Percentiles rank a stretch among this genome's conserved stretches.
Evolutionary conservation across 495 filamentous ascomycete species (phyloP).

Genomic region (Aspergillus wentii): DNA sequence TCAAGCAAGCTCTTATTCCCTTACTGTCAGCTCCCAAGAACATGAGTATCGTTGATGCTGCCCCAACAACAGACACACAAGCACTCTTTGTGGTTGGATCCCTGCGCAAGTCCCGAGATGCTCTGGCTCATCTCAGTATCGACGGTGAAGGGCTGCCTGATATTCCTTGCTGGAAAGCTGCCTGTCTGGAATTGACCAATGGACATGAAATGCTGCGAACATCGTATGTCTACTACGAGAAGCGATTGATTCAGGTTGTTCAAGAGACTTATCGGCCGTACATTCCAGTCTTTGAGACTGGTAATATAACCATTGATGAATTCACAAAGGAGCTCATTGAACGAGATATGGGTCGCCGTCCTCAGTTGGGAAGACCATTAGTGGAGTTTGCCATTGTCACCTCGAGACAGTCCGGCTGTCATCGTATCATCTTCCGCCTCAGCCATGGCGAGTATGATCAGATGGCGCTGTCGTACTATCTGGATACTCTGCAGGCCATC

Average conservation of each 20-base stretch:
- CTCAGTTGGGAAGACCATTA: slow-evolving; percentile 47
- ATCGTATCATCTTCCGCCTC: slow-evolving; percentile 48
- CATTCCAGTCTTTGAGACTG: slow-evolving; percentile 37
- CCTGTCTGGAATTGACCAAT: slow-evolving; percentile 15
- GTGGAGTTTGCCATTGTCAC: slow-evolving; percentile 46
- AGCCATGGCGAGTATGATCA: slow-evolving; percentile 63
- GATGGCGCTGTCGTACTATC: slow-evolving; percentile 49
- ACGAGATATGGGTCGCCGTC: slow-evolving; percentile 24
- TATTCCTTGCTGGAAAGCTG: slow-evolving; percentile 20
- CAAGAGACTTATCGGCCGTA: slow-evolving; percentile 34
- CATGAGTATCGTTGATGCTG: slow-evolving; percentile 32
- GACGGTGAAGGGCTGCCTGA: slow-evolving; percentile 28
- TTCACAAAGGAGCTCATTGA: slow-evolving; percentile 27
- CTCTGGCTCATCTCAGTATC: slow-evolving; percentile 38
- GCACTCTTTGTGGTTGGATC: slow-evolving; percentile 49
- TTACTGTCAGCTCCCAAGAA: no score
- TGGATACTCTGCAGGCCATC: slow-evolving; percentile 31
- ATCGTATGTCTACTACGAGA: slow-evolving; percentile 43
- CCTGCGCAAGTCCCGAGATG: slow-evolving; percentile 21
- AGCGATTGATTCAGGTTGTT: slow-evolving; percentile 43
- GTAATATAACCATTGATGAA: slow-evolving; percentile 27
- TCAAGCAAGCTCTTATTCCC: no score
- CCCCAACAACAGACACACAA: slow-evolving; percentile 45
- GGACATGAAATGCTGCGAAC: slow-evolving; percentile 55
- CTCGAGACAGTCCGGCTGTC: slow-evolving; percentile 18